Percentiles rank a stretch among this genome's conserved stretches.
phyloP scores from a whole-genome alignment of 169 alveolate species.

The Babesia ovata region DNA sequence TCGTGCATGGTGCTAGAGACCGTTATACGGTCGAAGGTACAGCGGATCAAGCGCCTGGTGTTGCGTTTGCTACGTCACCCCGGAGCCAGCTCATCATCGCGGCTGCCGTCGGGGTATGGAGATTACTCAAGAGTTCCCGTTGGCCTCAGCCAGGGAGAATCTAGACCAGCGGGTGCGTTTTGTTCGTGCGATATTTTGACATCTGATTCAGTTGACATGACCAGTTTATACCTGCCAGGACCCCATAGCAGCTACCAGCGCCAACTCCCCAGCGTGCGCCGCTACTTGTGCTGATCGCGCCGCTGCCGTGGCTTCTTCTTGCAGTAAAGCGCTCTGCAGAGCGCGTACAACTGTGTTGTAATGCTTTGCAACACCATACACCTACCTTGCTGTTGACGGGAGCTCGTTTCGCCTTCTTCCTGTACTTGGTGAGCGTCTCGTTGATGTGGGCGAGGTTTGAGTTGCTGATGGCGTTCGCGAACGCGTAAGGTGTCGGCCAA shows the following conservation, averaged over 20 bases:
- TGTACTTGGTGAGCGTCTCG: conserved; percentile 2
- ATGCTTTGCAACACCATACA: neutral
- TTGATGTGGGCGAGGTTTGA: conserved; percentile 53
- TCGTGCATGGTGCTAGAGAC: conserved; percentile 29
- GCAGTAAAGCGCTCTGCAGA: conserved; percentile 34
- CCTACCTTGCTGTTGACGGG: conserved; percentile 30
- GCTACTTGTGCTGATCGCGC: conserved; percentile 8
- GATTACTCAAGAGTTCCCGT: neutral
- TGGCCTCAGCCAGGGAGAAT: neutral
- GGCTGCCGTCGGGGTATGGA: neutral
- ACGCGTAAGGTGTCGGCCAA: conserved; percentile 83
- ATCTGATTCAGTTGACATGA: conserved; percentile 15
- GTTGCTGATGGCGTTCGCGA: conserved; percentile 56
- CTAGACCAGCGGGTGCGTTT: conserved; percentile 21
- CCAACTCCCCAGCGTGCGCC: conserved; percentile 67
- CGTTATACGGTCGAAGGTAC: conserved; percentile 22
- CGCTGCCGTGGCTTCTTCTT: neutral
- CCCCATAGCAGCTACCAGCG: conserved; percentile 49
- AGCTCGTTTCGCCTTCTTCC: conserved; percentile 13
- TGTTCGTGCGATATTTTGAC: neutral
- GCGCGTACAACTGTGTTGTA: conserved; percentile 31
- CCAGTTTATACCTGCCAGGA: conserved; percentile 25
- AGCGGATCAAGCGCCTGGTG: conserved; percentile 30
- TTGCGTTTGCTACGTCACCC: neutral
- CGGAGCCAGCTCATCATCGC: conserved; percentile 3